Base-by-base conservation (phyloP, 306 rosid species). In the Castanospermum australe region DNA sequence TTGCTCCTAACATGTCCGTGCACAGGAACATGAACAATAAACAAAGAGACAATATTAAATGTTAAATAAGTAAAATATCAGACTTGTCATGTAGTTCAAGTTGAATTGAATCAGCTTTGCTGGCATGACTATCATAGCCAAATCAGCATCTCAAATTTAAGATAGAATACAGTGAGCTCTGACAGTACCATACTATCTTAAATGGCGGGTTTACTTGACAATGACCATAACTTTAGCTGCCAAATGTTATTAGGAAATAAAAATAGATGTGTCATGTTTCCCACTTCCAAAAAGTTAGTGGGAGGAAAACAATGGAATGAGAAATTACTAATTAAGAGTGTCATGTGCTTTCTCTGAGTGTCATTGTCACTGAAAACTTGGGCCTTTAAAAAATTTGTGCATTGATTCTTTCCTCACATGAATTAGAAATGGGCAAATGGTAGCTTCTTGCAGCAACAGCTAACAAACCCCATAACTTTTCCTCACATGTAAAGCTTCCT, bases 321-420 rank as follows among this genome's bases (percentile, higher is more conserved):
- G 65, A 38, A 73, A 73, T 77, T 59, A 67, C 9, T 42, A n/a
- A n/a, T n/a, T n/a, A 67, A 76, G 24, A 67, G 62, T 45, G 57
- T 73, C 88, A 85, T 83, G 92, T 88, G 92, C 89, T 24, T 80
- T 66, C 86, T 77, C 82, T 81, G 73, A 71, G 78, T 55, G 77
- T 79, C 86, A 69, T 69, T 86, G 81, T 86, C 87, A 73, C 88
- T 79, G 86, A 88, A 75, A 81, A 70, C 79, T 56, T 81, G 38
- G 72, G 82, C 4, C 51, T 21, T 77, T 78, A 67, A n/a, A 67
- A 54, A 76, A 68, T 51, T 52, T 44, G 82, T 84, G 85, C 84
- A 75, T 65, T 86, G 89, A 87, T 89, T 87, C 89, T 84, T 78
- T 79, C 81, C 69, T 79, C 89, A 81, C 92, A 82, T 88, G 89